These are phyloP conservation scores for Trypanosomatidae sp. DNA, from an alignment of 208 protist genomes.

Conservation along the genomic window DNA sequence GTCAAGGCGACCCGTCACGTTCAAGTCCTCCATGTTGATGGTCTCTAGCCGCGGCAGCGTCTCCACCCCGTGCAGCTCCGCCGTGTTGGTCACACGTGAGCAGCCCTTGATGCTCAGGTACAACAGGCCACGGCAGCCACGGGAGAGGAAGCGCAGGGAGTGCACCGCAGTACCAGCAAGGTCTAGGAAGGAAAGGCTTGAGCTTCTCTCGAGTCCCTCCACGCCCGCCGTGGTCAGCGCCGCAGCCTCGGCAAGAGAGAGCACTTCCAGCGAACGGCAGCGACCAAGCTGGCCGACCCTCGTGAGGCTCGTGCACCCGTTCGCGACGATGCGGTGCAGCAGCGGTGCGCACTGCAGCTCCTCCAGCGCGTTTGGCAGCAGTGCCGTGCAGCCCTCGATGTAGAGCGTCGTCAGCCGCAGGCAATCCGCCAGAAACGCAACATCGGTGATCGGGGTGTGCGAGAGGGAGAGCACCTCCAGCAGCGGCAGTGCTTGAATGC, in stretches of 20 bases:
- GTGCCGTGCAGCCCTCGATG: conserved; percentile 45
- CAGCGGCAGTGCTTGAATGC: conserved; percentile 42
- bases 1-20: conserved; percentile 7
- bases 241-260: conserved; percentile 32
- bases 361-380: conserved; percentile 29
- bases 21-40: conserved; percentile 37
- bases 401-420: conserved; percentile 36
- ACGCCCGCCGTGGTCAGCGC: conserved; percentile 32
- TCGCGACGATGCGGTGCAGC: conserved; percentile 36
- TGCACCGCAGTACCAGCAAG: conserved; percentile 40
- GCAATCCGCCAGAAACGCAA: conserved; percentile 45
- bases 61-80: conserved; percentile 40
- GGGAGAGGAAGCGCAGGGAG: conserved; percentile 27
- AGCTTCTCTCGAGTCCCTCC: conserved; percentile 33
- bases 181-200: conserved; percentile 38
- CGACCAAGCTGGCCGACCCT: conserved; percentile 34
- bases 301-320: conserved; percentile 26
- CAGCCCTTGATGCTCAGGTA: conserved; percentile 39
- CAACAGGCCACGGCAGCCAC: conserved; percentile 29
- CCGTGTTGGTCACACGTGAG: conserved; percentile 4
- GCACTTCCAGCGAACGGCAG: conserved; percentile 28
- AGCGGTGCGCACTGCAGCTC: conserved; percentile 34
- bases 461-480: conserved; percentile 54
- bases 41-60: conserved; percentile 33
- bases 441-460: conserved; percentile 41